Percentiles rank a stretch among this genome's conserved stretches.
phyloP scores from a whole-genome alignment of 2,329 filamentous ascomycete species.

The Phoma sp. region DNA sequence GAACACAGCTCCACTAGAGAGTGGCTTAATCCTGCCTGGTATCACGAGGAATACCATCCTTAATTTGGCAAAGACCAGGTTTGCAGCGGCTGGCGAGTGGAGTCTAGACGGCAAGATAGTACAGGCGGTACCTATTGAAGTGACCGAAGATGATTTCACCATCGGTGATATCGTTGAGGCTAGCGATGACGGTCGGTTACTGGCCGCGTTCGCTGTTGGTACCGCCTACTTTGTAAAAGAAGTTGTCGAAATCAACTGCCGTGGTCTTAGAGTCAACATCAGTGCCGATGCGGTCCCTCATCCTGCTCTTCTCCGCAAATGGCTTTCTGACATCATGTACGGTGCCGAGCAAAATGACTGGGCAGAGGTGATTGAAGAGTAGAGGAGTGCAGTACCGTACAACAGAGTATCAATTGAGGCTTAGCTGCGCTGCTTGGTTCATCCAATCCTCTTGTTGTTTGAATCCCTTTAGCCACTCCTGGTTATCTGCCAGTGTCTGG shows the following conservation, averaged over 20 bases:
- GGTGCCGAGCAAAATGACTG: conserved; percentile 1
- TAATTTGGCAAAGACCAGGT: too few relatives aligned
- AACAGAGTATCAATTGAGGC: not conserved
- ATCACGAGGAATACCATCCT: too few relatives aligned
- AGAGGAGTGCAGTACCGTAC: not conserved
- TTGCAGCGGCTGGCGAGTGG: too few relatives aligned
- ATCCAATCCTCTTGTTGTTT: conserved; percentile 14
- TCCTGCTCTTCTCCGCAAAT: not conserved
- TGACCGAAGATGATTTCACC: not conserved
- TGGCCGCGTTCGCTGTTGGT: not conserved
- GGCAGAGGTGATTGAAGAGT: not conserved
- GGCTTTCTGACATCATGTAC: conserved; percentile 9
- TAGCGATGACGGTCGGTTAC: not conserved
- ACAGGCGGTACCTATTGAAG: not conserved
- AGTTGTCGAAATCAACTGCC: too few relatives aligned
- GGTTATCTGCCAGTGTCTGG: conserved; percentile 37
- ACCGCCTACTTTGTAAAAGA: not conserved
- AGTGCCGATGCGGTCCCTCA: not conserved
- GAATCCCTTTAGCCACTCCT: conserved; percentile 49
- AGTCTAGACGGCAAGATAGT: not conserved
- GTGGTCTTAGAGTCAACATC: not conserved
- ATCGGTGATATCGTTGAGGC: conserved; percentile 11
- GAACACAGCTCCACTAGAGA: too few relatives aligned
- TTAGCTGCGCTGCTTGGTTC: conserved; percentile 5
- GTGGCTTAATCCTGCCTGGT: too few relatives aligned